Base-by-base conservation (phyloP, 768 basidiomycete genomes). In the Russula olivacea region DNA sequence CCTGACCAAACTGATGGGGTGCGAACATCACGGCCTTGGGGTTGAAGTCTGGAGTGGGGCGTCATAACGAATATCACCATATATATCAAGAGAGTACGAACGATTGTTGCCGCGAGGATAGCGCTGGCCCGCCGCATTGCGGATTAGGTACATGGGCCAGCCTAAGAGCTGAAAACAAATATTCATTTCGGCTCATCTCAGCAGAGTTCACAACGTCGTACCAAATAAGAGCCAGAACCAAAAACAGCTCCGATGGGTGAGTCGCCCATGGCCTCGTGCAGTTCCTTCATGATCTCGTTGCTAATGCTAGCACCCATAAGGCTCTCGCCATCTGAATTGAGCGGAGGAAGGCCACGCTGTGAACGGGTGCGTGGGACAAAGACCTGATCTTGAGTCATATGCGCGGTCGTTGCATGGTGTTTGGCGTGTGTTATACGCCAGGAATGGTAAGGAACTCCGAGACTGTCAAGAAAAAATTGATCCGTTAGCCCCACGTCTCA, bases 381-480 rank as follows among this genome's bases (percentile, higher is more conserved):
- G 63, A 98, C 96, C 72, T 98, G 94, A 69, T 98, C 96, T 68
- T 94, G 86, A 34, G 89, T 90, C 83, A 97, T 83, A 75, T 98
- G 95, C 17, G 81, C 90, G 5, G 94, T 97, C 0, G 89, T 87
- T 17, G 96, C 96, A 74, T 99, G 96, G 75, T 99, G 96, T 74
- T 93, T 91, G 28, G 83, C 92, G 73, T 98, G 96, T 4, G 86
- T 87, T 71, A 97, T 92, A 66, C 93, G 83, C 96, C 95, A 98
- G 5, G 93, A 91, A 72, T 98, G 93, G 77, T 93, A 99, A 6
- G 96, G 96, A 15, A 98, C 96, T 53, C 95, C 88, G 61, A 98
- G 84, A 58, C 91, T 92, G 65, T 36, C 70, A 21, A 38, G 49
- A 48, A 56, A 15, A 55, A 15, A 51, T 58, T 50, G 47, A 41